phyloP scores from a whole-genome alignment of 352 stramenopile species.

The Phytophthora tentaculata region DNA sequence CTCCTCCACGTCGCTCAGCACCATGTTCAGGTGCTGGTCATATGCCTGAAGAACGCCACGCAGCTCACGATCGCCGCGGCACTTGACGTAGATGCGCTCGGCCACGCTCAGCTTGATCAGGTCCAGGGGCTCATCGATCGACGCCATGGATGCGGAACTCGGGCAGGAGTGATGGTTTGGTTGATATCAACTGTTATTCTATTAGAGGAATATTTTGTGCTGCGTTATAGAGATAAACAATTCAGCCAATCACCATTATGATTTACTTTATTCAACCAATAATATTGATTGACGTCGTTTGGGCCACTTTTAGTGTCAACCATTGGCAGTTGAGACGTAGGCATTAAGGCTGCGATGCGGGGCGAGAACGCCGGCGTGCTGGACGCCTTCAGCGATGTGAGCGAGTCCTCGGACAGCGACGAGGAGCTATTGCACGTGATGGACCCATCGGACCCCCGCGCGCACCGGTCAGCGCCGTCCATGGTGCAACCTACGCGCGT shows the following conservation, averaged over 20 bases:
- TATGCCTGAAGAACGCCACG: constrained; percentile 98
- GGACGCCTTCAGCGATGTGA: constrained; percentile 43
- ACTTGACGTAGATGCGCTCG: constrained; percentile 99
- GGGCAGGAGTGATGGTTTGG: constrained; percentile 8
- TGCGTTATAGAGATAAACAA: not conserved
- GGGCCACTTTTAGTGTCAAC: constrained; percentile 1
- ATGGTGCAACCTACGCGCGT: constrained; percentile 41
- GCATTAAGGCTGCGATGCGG: constrained; percentile 33
- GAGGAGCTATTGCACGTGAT: constrained; percentile 65
- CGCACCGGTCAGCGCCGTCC: constrained; percentile 46
- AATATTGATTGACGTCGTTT: not conserved
- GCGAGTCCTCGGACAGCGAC: constrained; percentile 46
- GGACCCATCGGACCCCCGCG: constrained; percentile 79
- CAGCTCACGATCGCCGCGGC: constrained; percentile 96
- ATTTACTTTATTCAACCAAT: constrained; percentile 26
- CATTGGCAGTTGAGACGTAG: constrained; percentile 23
- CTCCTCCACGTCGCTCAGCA: constrained; percentile 98
- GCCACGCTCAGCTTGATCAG: constrained; percentile 98
- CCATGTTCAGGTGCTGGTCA: constrained; percentile 99
- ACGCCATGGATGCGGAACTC: constrained; percentile 56
- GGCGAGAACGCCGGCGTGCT: constrained; percentile 45
- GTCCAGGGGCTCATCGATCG: constrained; percentile 97
- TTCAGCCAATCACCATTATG: constrained; percentile 12
- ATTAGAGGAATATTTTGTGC: constrained; percentile 7
- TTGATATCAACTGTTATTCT: too few species aligned